Conservation (phyloP, 345 rosid genomes). For the Citropsis articulata region DNA sequence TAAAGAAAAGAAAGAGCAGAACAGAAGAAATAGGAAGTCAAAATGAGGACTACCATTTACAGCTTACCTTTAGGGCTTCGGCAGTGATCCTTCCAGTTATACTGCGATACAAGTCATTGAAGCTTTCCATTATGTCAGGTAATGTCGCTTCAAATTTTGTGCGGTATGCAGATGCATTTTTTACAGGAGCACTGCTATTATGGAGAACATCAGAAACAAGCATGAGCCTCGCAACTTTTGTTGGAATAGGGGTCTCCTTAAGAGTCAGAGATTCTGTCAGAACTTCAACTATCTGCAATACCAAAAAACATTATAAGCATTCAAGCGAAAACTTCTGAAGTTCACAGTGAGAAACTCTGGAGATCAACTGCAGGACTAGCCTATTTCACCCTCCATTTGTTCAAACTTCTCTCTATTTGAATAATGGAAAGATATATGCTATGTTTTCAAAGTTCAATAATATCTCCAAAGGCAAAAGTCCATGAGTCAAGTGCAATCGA, state of each 20-base stretch:
- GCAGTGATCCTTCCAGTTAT: slow-evolving; percentile 98
- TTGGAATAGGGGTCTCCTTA: slow-evolving; percentile 92
- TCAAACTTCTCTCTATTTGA: not conserved
- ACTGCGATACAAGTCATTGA: slow-evolving; percentile 90
- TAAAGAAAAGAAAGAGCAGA: not conserved
- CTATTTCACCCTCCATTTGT: not conserved
- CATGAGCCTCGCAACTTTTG: slow-evolving; percentile 94
- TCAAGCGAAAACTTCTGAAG: not conserved
- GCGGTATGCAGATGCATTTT: slow-evolving; percentile 99
- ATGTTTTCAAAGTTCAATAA: not conserved
- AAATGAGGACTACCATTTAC: slow-evolving; percentile 10
- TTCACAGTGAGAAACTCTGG: not conserved
- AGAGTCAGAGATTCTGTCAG: slow-evolving; percentile 96
- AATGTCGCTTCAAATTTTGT: slow-evolving; percentile 92
- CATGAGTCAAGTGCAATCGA: not conserved
- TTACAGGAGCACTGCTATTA: slow-evolving; percentile 96
- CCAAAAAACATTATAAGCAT: not conserved
- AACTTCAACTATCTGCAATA: slow-evolving; percentile 86
- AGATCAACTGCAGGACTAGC: not conserved
- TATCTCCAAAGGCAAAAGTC: slow-evolving; percentile 2
- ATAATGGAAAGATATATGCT: not conserved
- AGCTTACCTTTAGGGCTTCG: slow-evolving; percentile 86
- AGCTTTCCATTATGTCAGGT: slow-evolving; percentile 98
- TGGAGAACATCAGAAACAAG: slow-evolving; percentile 86
- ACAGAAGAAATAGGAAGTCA: not conserved